phyloP scores from a whole-genome alignment of 768 basidiomycete genomes.

The Leccinum broughii region DNA sequence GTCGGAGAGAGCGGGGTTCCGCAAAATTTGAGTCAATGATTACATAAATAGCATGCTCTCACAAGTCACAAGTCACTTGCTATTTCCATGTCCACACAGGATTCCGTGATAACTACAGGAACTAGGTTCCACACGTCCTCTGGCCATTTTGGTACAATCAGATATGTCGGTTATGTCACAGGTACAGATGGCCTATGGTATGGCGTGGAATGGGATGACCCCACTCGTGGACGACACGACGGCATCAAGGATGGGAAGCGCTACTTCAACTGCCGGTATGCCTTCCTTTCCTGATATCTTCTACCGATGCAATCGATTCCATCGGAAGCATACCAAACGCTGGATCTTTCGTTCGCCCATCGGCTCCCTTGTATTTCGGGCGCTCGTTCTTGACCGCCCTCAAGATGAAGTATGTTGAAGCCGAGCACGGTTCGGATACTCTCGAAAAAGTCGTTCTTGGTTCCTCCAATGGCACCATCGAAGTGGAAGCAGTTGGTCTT shows the following conservation, averaged over 20 bases:
- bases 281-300: conserved; percentile 12
- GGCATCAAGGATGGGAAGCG: conserved; percentile 74
- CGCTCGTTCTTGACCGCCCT: conserved; percentile 75
- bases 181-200: conserved; percentile 75
- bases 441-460: conserved; percentile 72
- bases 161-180: conserved; percentile 63
- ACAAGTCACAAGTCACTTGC: neutral
- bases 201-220: conserved; percentile 98
- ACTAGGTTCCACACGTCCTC: conserved; percentile 52
- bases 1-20: conserved; percentile 2
- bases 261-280: conserved; percentile 80
- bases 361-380: conserved; percentile 56
- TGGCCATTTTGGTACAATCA: conserved; percentile 66
- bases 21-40: conserved; percentile 11
- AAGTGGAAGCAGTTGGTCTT: conserved; percentile 83
- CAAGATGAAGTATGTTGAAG: conserved; percentile 74
- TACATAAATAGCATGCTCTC: conserved; percentile 15
- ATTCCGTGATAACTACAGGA: conserved; percentile 39
- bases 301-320: conserved; percentile 9
- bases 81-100: conserved; percentile 13
- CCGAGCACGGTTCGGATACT: conserved; percentile 48
- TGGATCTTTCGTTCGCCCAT: conserved; percentile 81
- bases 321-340: conserved; percentile 53
- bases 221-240: conserved; percentile 81
- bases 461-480: conserved; percentile 78